Base-by-base conservation (phyloP, 345 rosid species). In the Ceriops decandra region DNA sequence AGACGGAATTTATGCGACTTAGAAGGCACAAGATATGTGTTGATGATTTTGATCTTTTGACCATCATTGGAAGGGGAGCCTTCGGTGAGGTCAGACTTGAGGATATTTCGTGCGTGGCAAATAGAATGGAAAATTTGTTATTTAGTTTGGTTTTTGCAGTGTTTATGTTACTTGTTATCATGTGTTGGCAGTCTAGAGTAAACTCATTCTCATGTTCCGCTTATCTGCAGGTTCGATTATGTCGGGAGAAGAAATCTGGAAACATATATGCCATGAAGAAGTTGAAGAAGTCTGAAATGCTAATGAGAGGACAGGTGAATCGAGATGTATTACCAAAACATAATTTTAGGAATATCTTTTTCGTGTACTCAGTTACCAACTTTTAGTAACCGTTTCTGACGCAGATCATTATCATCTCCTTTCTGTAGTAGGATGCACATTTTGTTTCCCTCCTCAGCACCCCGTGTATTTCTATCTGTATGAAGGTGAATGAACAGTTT, bases 261-360 rank as follows among this genome's bases (percentile, higher is more conserved):
- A 85, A 88, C 70, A 93, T 93, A 57, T 93, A 88, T 84, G 98
- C 98, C 60, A 93, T 93, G 98, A 93, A 93, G 85, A 93, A 93
- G 80, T 83, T 93, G 85, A 88, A 93, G 90, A 93, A 93, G 84
- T 88, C 98, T 64, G 98, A 93, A 84, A 93, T 93, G 98, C 84
- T 93, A 69, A 88, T 74, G 83, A 83, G 91, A 78, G 98, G 98
- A 74, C 98, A 93, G 93, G 98, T 93, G 81, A 82, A 72, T 61
- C 76, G 68, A 66, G 66, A 68, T 57, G 16, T 35, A 62, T 27
- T 62, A 15, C 26, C 56, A 13, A 42, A 68, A 5, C 49, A 42
- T 42, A 42, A 42, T 42, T 11, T 15, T 42, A 13, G 17, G 56
- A 57, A 33, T 77, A 24, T 49, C 16, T 72, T 58, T 58, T 4